Evolutionary conservation across 2,329 filamentous ascomycete genomes (phyloP).

Genomic region (Arthrinium puccinioides): DNA sequence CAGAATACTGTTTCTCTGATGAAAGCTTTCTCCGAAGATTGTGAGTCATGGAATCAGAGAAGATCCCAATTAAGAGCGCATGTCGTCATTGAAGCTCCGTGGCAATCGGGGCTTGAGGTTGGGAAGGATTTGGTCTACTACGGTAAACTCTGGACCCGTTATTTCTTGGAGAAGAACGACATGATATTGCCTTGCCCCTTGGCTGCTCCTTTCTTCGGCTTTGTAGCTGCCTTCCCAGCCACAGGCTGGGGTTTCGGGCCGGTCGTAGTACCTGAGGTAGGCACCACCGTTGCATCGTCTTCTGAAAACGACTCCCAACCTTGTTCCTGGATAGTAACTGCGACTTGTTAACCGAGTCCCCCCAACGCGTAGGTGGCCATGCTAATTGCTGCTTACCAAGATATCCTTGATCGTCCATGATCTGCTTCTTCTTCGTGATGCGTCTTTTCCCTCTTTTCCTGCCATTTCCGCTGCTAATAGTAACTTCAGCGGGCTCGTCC

Average conservation of each 20-base stretch:
- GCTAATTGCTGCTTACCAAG: too few species aligned
- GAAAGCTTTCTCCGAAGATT: too few species aligned
- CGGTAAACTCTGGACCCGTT: constrained; percentile 1
- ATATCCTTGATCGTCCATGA: constrained; percentile 26
- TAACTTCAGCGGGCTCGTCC: constrained; percentile 12
- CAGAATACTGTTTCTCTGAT: too few species aligned
- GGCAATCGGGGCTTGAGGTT: not conserved
- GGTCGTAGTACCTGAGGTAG: constrained; percentile 3
- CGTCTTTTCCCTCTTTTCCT: constrained; percentile 22
- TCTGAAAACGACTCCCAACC: constrained; percentile 28
- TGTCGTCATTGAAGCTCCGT: constrained; percentile 1
- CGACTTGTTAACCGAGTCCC: not conserved
- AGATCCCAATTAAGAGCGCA: too few species aligned
- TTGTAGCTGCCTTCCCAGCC: constrained; percentile 9
- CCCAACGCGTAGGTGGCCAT: not conserved
- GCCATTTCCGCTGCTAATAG: constrained; percentile 18
- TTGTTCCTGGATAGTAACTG: constrained; percentile 24
- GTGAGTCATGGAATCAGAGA: not conserved
- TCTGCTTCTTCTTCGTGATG: constrained; percentile 24
- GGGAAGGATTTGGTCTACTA: not conserved
- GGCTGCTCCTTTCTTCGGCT: constrained; percentile 10
- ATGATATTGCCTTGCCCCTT: constrained; percentile 23
- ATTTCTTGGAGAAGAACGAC: constrained; percentile 28
- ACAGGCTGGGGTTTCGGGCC: constrained; percentile 15
- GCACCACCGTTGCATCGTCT: constrained; percentile 18